These are phyloP conservation scores for Nothopassalora personata DNA, from an alignment of 2,329 filamentous ascomycete species.

Conservation along the genomic window DNA sequence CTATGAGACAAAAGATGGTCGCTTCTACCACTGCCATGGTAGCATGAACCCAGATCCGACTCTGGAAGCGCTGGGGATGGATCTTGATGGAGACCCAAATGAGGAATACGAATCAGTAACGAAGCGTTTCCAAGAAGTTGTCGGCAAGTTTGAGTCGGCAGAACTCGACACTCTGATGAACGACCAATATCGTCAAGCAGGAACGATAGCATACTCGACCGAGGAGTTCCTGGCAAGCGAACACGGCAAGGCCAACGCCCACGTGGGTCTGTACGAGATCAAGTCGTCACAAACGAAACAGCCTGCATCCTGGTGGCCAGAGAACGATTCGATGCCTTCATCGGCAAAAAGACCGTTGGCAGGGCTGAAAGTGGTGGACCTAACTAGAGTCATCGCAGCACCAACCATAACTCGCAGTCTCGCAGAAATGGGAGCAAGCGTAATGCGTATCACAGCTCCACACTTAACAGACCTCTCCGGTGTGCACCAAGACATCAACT, in stretches of 20 bases:
- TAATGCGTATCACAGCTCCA: slow-evolving; percentile 65
- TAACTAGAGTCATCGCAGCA: slow-evolving; percentile 70
- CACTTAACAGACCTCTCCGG: slow-evolving; percentile 54
- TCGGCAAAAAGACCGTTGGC: slow-evolving; percentile 38
- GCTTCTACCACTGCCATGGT: slow-evolving; percentile 47
- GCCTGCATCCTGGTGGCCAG: slow-evolving; percentile 24
- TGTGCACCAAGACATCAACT: slow-evolving; percentile 45
- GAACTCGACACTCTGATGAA: slow-evolving; percentile 41
- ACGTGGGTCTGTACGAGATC: slow-evolving; percentile 19
- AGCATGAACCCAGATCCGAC: slow-evolving; percentile 44
- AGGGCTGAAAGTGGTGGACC: slow-evolving; percentile 67
- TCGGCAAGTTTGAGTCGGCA: slow-evolving; percentile 35
- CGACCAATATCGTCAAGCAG: slow-evolving; percentile 37
- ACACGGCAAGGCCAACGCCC: slow-evolving; percentile 28
- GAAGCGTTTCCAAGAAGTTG: slow-evolving; percentile 39
- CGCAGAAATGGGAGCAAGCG: slow-evolving; percentile 69
- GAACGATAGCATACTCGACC: slow-evolving; percentile 39
- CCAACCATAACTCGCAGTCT: slow-evolving; percentile 66
- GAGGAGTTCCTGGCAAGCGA: slow-evolving; percentile 37
- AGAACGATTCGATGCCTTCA: slow-evolving; percentile 25
- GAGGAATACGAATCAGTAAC: slow-evolving; percentile 39
- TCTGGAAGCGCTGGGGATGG: slow-evolving; percentile 33
- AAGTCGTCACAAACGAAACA: slow-evolving; percentile 8
- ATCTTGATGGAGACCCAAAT: slow-evolving; percentile 24
- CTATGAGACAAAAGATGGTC: slow-evolving; percentile 42